These are phyloP conservation scores for Coemansia sp. DNA, from an alignment of 192 early-diverging fungal species.

Conservation along the genomic window DNA sequence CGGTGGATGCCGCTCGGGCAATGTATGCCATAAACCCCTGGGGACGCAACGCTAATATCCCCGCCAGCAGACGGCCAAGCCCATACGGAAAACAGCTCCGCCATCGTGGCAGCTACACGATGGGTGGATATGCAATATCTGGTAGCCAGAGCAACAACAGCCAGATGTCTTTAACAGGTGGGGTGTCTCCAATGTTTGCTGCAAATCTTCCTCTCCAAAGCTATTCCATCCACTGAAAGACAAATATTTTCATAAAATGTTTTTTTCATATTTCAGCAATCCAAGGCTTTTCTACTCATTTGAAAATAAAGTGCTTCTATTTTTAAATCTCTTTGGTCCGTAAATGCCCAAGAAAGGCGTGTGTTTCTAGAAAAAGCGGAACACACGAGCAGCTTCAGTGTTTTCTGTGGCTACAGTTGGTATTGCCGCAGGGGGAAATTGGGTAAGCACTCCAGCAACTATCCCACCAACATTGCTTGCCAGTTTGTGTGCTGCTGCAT, in stretches of 20 bases:
- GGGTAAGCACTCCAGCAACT: slow-evolving; percentile 24
- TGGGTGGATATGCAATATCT: not conserved
- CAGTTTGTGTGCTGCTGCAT: slow-evolving; percentile 36
- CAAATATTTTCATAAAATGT: too few relatives aligned
- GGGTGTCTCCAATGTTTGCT: not conserved
- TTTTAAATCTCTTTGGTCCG: too few relatives aligned
- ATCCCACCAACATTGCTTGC: slow-evolving; percentile 35
- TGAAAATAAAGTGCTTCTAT: too few relatives aligned
- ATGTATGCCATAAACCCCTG: slow-evolving; percentile 8
- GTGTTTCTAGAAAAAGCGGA: not conserved
- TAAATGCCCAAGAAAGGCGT: too few relatives aligned
- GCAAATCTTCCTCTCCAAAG: not conserved
- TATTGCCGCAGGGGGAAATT: not conserved
- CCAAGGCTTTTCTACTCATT: too few relatives aligned
- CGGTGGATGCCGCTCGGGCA: not conserved
- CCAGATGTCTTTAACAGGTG: not conserved
- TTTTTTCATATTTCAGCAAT: too few relatives aligned
- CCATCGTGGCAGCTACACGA: not conserved
- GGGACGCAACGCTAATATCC: not conserved
- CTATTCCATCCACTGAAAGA: not conserved
- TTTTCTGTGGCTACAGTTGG: not conserved
- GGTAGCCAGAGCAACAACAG: not conserved
- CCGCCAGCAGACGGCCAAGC: not conserved
- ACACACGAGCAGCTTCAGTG: not conserved
- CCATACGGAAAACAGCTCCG: not conserved